Evolutionary conservation across 371 early-diverging fungal species (phyloP).

Genomic region (Umbelopsis sp.): DNA sequence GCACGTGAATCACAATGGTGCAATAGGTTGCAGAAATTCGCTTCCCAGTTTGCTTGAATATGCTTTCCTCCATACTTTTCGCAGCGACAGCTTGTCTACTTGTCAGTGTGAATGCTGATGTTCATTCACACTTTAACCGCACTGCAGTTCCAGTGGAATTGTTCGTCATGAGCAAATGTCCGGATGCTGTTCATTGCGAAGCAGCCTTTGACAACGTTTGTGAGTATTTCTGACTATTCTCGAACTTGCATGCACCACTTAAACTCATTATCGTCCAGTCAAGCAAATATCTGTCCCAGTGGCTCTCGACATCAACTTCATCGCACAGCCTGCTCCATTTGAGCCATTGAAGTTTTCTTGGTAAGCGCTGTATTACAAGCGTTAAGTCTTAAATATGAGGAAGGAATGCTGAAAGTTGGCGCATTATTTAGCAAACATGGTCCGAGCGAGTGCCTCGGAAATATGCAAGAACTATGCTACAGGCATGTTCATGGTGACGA

Average conservation of each 20-base stretch:
- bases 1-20: not conserved
- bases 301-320: slow-evolving; percentile 33
- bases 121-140: not conserved
- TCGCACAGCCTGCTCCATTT: slow-evolving; percentile 25
- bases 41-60: not conserved
- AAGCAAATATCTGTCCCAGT: slow-evolving; percentile 26
- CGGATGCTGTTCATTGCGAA: slow-evolving; percentile 52
- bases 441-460: slow-evolving; percentile 49
- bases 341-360: slow-evolving; percentile 28
- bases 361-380: slow-evolving; percentile 17
- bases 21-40: not conserved
- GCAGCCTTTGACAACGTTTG: slow-evolving; percentile 42
- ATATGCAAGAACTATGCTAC: slow-evolving; percentile 55
- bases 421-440: slow-evolving; percentile 45
- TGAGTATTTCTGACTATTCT: slow-evolving; percentile 24
- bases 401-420: not conserved
- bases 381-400: not conserved
- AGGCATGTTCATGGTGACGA: slow-evolving; percentile 34
- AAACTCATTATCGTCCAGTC: slow-evolving; percentile 4
- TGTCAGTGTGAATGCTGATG: not conserved
- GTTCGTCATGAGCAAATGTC: slow-evolving; percentile 59
- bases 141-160: slow-evolving; percentile 37
- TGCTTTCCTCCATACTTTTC: not conserved
- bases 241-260: not conserved
- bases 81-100: not conserved